Evolutionary conservation across 2,329 filamentous ascomycete species (phyloP), one percentile per base, ranked within the genome.

Genomic region (Pseudogymnoascus pannorum): DNA sequence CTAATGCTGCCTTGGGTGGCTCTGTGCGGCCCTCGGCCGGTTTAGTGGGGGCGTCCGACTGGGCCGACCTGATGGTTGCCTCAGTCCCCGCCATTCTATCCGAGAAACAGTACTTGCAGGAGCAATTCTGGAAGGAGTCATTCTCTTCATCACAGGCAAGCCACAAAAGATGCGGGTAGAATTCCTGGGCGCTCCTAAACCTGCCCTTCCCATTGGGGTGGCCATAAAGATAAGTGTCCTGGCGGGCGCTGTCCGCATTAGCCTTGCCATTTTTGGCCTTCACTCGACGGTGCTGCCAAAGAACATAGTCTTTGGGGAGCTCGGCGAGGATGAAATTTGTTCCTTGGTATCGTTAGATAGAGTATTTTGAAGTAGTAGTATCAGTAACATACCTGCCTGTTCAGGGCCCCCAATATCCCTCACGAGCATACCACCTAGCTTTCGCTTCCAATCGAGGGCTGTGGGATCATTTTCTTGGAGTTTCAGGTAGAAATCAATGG

Each of bases 171-270:
- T 86, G 83, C 2, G 80, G 81, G 72, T 84, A 83, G 73, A 85
- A 85, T 64, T 85, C 82, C 59, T 77, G 77, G 0, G 82, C 81
- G 67, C 81, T 85, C 60, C 82, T 72, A 68, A 79, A 86, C 57
- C 81, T 76, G 71, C 84, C 84, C 69, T 78, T 80, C 14, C 82
- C 82, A 51, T 76, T 72, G 2, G 82, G 82, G 67, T 85, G 81
- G 18, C 83, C 83, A 68, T 85, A 85, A 5, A 86, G 75, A 65
- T 85, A 85, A 31, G 81, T 81, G 68, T 86, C 83, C 66, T 83
- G 80, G 60, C 82, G 73, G 67, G 83, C 80, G 64, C 79, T 79
- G 9, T 75, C 77, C 5, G 48, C 24, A 18, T 51, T 36, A 29
- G 35, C 20, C 58, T 60, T 51, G 58, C 58, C 58, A 31, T 42